Percentiles rank a stretch among this genome's conserved stretches.
phyloP scores from a whole-genome alignment of 2,329 filamentous ascomycete genomes.

The Aspergillus niger region DNA sequence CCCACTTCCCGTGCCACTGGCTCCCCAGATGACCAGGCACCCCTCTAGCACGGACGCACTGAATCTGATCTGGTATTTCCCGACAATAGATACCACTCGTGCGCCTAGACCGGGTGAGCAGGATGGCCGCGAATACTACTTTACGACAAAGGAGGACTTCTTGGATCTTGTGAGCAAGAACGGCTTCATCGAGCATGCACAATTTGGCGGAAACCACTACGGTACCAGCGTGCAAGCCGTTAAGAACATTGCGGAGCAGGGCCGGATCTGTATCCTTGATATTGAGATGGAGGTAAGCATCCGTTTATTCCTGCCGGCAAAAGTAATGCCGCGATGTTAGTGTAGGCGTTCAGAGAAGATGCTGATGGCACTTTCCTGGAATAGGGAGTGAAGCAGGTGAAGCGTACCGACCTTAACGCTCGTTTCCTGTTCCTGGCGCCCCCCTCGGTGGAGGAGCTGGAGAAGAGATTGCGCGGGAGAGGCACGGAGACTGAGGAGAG shows the following conservation, averaged over 20 bases:
- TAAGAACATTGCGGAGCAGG: slow-evolving; percentile 69
- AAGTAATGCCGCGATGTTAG: background rate
- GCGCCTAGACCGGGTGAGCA: slow-evolving; percentile 72
- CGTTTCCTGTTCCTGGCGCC: slow-evolving; percentile 85
- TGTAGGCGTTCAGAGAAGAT: background rate
- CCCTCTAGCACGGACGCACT: no score
- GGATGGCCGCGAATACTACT: slow-evolving; percentile 81
- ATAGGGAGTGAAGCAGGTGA: slow-evolving; percentile 88
- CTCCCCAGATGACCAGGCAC: background rate
- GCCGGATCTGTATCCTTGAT: slow-evolving; percentile 78
- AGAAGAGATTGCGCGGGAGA: slow-evolving; percentile 71
- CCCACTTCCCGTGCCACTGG: background rate
- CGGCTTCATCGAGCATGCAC: slow-evolving; percentile 83
- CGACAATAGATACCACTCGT: slow-evolving; percentile 71
- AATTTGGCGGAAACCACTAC: slow-evolving; percentile 84
- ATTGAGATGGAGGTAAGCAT: slow-evolving; percentile 88
- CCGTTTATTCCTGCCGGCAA: background rate
- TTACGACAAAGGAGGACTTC: slow-evolving; percentile 68
- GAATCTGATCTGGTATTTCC: background rate
- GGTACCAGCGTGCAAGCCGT: slow-evolving; percentile 82
- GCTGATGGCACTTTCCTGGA: slow-evolving; percentile 3
- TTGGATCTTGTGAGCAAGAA: slow-evolving; percentile 65
- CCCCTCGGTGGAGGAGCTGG: slow-evolving; percentile 72
- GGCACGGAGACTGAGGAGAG: slow-evolving; percentile 77
- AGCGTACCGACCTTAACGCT: slow-evolving; percentile 70